phyloP scores from a whole-genome alignment of 805 yeast genomes.

The Yarrowia sp. region DNA sequence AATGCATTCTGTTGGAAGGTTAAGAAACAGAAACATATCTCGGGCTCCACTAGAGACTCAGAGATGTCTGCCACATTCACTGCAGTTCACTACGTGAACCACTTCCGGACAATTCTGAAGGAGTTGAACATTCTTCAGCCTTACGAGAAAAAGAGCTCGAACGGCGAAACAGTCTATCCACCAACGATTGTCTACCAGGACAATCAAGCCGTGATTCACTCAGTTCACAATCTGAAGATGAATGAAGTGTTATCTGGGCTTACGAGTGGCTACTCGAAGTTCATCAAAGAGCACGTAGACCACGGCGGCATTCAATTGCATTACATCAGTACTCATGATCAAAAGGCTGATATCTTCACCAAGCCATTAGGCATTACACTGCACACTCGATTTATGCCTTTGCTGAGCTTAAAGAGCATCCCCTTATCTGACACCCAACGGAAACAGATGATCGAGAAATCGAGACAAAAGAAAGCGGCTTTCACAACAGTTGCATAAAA shows the following conservation, averaged over 20 bases:
- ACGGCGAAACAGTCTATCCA: background rate
- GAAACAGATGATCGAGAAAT: too few relatives aligned
- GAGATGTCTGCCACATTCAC: slow-evolving; percentile 6
- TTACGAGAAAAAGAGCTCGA: background rate
- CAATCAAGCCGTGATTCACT: background rate
- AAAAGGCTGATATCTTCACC: background rate
- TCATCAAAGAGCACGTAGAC: background rate
- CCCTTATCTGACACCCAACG: too few relatives aligned
- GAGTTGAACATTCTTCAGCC: background rate
- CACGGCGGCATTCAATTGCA: background rate
- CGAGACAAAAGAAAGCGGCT: too few relatives aligned
- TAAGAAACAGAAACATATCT: background rate
- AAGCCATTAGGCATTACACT: background rate
- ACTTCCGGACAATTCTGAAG: background rate
- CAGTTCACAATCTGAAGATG: background rate
- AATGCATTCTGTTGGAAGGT: slow-evolving; percentile 6
- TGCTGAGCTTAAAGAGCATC: too few relatives aligned
- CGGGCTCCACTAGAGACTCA: background rate
- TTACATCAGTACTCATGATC: background rate
- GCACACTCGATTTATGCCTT: too few relatives aligned
- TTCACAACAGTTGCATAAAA: too few relatives aligned
- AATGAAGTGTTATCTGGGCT: background rate
- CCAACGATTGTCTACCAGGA: background rate
- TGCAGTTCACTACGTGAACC: background rate
- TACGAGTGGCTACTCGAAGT: background rate